A percentile compares a stretch with the other conserved stretches of the same genome.
These are phyloP conservation scores for Lactarius deliciosus DNA, from an alignment of 768 basidiomycete genomes.

Conservation along the genomic window DNA sequence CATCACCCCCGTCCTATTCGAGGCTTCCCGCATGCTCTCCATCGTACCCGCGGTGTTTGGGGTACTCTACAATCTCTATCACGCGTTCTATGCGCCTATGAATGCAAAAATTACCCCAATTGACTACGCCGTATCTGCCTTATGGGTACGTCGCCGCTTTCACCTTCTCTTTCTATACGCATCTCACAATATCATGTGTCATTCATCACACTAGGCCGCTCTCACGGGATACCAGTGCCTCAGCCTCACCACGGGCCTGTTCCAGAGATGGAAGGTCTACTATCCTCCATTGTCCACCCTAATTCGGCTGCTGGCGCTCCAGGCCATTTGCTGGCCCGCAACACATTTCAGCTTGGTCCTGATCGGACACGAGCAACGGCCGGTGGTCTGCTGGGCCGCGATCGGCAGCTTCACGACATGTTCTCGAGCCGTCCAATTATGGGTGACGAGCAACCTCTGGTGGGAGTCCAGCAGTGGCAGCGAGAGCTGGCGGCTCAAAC, in stretches of 20 bases:
- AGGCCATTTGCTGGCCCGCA: slow-evolving; percentile 95
- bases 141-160: slow-evolving; percentile 57
- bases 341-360: slow-evolving; percentile 82
- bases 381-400: slow-evolving; percentile 86
- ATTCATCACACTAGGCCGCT: slow-evolving; percentile 54
- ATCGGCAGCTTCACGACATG: slow-evolving; percentile 88
- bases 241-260: slow-evolving; percentile 80
- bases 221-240: slow-evolving; percentile 91
- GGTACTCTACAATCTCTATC: slow-evolving; percentile 59
- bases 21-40: slow-evolving; percentile 65
- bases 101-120: slow-evolving; percentile 41
- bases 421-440: slow-evolving; percentile 83
- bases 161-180: background rate
- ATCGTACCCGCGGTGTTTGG: slow-evolving; percentile 73
- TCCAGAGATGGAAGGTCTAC: slow-evolving; percentile 87
- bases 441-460: slow-evolving; percentile 89
- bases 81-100: slow-evolving; percentile 49
- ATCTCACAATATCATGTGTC: background rate
- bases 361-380: slow-evolving; percentile 66
- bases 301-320: slow-evolving; percentile 87
- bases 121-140: slow-evolving; percentile 64
- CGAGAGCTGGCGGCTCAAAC: slow-evolving; percentile 27
- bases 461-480: slow-evolving; percentile 26
- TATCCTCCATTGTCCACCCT: slow-evolving; percentile 87
- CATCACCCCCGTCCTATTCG: slow-evolving; percentile 63